A percentile compares a stretch with the other conserved stretches of the same genome.
Conservation (phyloP, 805 yeast species). For the Wickerhamiella sorbophila region DNA sequence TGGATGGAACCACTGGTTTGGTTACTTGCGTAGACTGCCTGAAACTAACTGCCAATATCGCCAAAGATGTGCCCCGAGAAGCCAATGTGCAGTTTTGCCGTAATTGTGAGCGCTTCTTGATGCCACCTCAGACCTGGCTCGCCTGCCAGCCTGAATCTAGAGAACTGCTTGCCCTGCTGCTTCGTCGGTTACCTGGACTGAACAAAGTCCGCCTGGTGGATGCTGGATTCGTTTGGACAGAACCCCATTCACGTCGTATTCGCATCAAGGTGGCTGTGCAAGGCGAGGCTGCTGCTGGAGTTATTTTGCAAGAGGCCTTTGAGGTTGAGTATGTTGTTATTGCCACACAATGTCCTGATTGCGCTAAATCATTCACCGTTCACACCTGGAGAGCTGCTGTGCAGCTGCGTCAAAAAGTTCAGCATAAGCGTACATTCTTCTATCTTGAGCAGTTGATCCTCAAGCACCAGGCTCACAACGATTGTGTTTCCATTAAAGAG, state of each 20-base stretch:
- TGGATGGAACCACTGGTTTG: slow-evolving; percentile 83
- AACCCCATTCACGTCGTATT: slow-evolving; percentile 91
- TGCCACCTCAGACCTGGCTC: slow-evolving; percentile 92
- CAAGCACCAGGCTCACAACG: slow-evolving; percentile 81
- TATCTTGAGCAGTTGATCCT: slow-evolving; percentile 84
- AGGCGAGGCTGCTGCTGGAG: slow-evolving; percentile 85
- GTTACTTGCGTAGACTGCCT: slow-evolving; percentile 98
- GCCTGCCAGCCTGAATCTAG: slow-evolving; percentile 81
- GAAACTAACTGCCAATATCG: slow-evolving; percentile 81
- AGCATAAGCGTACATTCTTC: slow-evolving; percentile 86
- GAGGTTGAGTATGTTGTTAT: slow-evolving; percentile 88
- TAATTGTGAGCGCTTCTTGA: slow-evolving; percentile 90
- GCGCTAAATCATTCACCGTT: slow-evolving; percentile 87
- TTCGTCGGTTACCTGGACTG: slow-evolving; percentile 77
- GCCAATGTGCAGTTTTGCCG: slow-evolving; percentile 77
- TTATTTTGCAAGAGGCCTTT: slow-evolving; percentile 81
- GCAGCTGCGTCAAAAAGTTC: slow-evolving; percentile 89
- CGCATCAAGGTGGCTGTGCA: slow-evolving; percentile 79
- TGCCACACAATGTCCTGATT: slow-evolving; percentile 94
- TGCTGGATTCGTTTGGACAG: slow-evolving; percentile 93
- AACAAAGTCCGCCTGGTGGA: slow-evolving; percentile 77
- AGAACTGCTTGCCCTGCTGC: slow-evolving; percentile 79
- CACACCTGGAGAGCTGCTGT: slow-evolving; percentile 96
- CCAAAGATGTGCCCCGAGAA: slow-evolving; percentile 89
- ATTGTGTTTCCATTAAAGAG: slow-evolving; percentile 81